These are phyloP conservation scores for Vachellia collinsii DNA, from an alignment of 306 rosid species.

Conservation along the genomic window DNA sequence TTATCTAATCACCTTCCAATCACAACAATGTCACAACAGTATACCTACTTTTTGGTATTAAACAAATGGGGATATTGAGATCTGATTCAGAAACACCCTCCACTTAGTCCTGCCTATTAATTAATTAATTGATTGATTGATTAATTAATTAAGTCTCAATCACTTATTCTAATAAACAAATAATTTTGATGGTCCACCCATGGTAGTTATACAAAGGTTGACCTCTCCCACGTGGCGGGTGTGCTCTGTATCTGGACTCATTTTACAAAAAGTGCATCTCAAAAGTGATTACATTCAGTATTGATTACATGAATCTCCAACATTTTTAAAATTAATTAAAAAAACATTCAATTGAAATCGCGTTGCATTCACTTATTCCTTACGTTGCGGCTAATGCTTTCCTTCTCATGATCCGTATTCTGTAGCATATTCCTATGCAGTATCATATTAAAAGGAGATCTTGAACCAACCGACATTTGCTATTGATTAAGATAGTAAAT, in stretches of 20 bases:
- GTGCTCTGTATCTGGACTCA: conserved; percentile 19
- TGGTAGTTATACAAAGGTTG: conserved; percentile 23
- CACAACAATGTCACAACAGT: background rate
- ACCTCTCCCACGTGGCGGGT: conserved; percentile 33
- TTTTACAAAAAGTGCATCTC: background rate
- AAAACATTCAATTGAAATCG: background rate
- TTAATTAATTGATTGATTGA: background rate
- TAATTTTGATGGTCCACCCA: conserved; percentile 6
- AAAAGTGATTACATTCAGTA: background rate
- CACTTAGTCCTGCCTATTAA: background rate
- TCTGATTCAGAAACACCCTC: conserved; percentile 41
- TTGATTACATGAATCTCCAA: background rate
- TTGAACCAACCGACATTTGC: too few species aligned
- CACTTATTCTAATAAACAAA: background rate
- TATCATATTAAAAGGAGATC: too few species aligned
- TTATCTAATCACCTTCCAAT: conserved; percentile 2
- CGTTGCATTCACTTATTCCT: background rate
- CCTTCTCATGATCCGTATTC: too few species aligned
- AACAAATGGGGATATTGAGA: conserved; percentile 36
- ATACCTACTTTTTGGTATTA: conserved; percentile 31
- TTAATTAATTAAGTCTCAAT: background rate
- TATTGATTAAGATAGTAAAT: too few species aligned
- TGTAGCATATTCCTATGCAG: too few species aligned
- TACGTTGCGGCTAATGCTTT: too few species aligned
- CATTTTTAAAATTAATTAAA: background rate